Conservation (phyloP, 2,329 filamentous ascomycete species). For the Leptodontidium sp. region DNA sequence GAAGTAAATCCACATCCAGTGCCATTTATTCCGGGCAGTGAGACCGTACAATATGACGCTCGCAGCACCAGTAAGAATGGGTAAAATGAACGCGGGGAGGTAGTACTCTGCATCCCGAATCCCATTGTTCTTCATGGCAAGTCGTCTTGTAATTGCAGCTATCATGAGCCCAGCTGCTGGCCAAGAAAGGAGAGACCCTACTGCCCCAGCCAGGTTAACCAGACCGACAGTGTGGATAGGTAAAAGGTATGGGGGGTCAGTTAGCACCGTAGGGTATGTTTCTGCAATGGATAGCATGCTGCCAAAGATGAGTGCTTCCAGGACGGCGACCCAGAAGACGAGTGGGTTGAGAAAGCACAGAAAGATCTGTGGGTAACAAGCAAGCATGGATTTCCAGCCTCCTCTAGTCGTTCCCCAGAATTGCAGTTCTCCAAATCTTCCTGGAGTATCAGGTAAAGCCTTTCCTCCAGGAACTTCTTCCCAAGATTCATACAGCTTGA, state of each 20-base stretch:
- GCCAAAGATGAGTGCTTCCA: conserved; percentile 25
- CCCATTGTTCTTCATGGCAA: conserved; percentile 29
- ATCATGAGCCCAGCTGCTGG: conserved; percentile 22
- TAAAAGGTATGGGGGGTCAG: conserved; percentile 20
- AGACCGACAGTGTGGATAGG: conserved; percentile 5
- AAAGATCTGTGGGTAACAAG: conserved; percentile 28
- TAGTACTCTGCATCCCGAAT: conserved; percentile 36
- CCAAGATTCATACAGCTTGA: conserved; percentile 33
- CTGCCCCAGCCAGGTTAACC: conserved; percentile 15
- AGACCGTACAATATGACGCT: conserved; percentile 30
- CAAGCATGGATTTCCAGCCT: conserved; percentile 28
- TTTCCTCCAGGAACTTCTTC: conserved; percentile 31
- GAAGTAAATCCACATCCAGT: conserved; percentile 22
- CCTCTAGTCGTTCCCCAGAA: conserved; percentile 29
- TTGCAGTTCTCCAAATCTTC: neutral
- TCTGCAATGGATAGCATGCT: conserved; percentile 23
- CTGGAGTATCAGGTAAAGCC: conserved; percentile 22
- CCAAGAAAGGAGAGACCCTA: conserved; percentile 26
- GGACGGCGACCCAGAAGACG: conserved; percentile 43
- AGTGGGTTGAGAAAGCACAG: conserved; percentile 63
- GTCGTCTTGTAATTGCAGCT: conserved; percentile 7
- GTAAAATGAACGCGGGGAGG: conserved; percentile 35
- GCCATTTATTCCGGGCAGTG: conserved; percentile 15
- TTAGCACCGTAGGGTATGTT: conserved; percentile 18
- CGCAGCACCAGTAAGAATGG: conserved; percentile 22